phyloP scores from a whole-genome alignment of 768 basidiomycete genomes.

The Lactarius akahatsu region DNA sequence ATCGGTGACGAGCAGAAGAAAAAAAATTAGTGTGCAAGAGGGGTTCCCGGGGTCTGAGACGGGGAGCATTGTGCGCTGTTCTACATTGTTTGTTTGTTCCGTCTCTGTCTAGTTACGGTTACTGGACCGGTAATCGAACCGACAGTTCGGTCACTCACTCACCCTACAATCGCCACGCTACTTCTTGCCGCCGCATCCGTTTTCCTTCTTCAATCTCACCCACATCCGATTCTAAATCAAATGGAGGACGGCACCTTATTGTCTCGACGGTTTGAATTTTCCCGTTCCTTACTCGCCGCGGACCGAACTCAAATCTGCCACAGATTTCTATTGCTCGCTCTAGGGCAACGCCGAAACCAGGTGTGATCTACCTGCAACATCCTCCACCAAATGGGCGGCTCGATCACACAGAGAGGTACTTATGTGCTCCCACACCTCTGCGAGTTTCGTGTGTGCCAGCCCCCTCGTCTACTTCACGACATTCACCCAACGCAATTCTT shows the following conservation, averaged over 20 bases:
- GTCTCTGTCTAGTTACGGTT: constrained; percentile 12
- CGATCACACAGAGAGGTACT: constrained; percentile 22
- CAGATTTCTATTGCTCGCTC: constrained; percentile 8
- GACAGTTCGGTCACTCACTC: constrained; percentile 13
- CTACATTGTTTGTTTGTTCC: neutral
- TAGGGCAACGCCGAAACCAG: constrained; percentile 23
- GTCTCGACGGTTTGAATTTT: constrained; percentile 22
- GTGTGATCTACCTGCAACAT: constrained; percentile 23
- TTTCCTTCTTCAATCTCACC: constrained; percentile 20
- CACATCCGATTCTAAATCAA: constrained; percentile 16
- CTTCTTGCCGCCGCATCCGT: constrained; percentile 6
- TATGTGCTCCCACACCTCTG: constrained; percentile 23
- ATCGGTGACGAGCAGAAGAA: neutral
- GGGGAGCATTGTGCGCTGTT: neutral
- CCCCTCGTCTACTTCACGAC: constrained; percentile 16
- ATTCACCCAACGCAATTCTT: constrained; percentile 5
- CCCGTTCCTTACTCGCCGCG: constrained; percentile 16
- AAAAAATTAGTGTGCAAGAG: neutral
- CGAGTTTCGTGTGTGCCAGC: constrained; percentile 14
- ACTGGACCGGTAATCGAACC: constrained; percentile 9
- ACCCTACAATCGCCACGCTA: constrained; percentile 9
- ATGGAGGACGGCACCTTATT: constrained; percentile 22
- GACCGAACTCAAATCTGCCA: constrained; percentile 22
- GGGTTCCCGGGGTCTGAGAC: constrained; percentile 12
- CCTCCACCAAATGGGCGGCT: constrained; percentile 25